phyloP scores from a whole-genome alignment of 768 basidiomycete species.

The Peribolospora baueri region DNA sequence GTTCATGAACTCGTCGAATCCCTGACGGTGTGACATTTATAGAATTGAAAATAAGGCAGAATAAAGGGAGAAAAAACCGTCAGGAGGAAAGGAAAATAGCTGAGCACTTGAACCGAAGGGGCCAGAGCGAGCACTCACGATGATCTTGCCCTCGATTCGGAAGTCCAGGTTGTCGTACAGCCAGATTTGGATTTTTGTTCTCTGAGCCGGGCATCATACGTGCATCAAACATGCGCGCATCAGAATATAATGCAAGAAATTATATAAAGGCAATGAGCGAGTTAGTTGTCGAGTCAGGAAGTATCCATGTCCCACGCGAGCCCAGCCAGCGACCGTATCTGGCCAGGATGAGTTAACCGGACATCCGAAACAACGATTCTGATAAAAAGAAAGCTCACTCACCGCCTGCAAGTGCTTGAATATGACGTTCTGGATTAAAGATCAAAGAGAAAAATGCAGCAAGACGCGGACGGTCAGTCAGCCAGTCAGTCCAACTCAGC shows the following conservation, averaged over 20 bases:
- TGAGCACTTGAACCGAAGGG: background rate
- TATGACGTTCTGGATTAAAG: constrained; percentile 52
- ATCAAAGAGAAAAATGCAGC: no score
- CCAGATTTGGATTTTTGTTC: constrained; percentile 72
- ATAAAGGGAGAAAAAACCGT: background rate
- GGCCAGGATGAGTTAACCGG: no score
- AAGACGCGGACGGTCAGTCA: no score
- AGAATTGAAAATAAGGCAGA: no score
- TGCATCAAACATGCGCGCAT: background rate
- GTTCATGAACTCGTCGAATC: constrained; percentile 99
- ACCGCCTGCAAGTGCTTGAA: constrained; percentile 82
- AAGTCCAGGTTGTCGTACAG: constrained; percentile 90
- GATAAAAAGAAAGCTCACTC: no score
- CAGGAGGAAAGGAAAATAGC: background rate
- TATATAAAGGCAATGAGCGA: no score
- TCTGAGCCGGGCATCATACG: constrained; percentile 25
- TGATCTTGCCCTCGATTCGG: constrained; percentile 84
- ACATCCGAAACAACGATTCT: no score
- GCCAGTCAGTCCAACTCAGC: no score
- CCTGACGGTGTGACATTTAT: constrained; percentile 27
- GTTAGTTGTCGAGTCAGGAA: no score
- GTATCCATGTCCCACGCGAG: no score
- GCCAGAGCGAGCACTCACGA: constrained; percentile 35
- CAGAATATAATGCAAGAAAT: background rate
- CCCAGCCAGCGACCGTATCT: no score